Conservation (phyloP, 75 land plant genomes). For the Chamaecyparis obtusa region DNA sequence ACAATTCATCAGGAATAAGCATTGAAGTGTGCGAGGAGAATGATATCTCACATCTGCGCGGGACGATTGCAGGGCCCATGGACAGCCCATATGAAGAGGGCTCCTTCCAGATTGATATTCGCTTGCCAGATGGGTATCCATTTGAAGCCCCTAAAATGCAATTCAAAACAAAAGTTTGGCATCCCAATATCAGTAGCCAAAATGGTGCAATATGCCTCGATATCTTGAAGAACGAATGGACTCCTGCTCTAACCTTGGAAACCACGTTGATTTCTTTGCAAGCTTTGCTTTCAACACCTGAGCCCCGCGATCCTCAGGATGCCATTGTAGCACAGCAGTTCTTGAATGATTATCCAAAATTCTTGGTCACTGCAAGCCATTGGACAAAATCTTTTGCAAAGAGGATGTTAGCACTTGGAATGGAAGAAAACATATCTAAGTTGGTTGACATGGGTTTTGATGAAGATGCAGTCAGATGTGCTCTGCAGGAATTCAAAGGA, state of each 20-base stretch:
- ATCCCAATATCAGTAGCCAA: conserved; percentile 97
- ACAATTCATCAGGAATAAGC: conserved; percentile 11
- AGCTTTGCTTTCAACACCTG: conserved; percentile 94
- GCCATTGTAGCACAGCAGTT: conserved; percentile 94
- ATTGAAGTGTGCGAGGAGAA: not conserved
- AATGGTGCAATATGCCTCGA: conserved; percentile 98
- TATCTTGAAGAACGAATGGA: conserved; percentile 94
- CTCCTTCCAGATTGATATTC: conserved; percentile 9
- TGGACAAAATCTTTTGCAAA: conserved; percentile 95
- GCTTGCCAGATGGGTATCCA: not conserved
- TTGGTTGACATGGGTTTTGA: not conserved
- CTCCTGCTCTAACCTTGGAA: conserved; percentile 89
- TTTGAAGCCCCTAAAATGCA: not conserved
- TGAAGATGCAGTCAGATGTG: not conserved
- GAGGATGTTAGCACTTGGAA: conserved; percentile 58
- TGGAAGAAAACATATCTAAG: conserved; percentile 66
- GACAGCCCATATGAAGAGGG: conserved; percentile 19
- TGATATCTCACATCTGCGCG: not conserved
- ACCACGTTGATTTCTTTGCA: conserved; percentile 91
- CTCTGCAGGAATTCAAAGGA: not conserved
- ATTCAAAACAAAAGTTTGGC: conserved; percentile 34
- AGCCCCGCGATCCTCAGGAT: conserved; percentile 96
- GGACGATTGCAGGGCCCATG: conserved; percentile 13
- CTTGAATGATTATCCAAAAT: conserved; percentile 16
- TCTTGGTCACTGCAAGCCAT: conserved; percentile 77